A percentile compares a stretch with the other conserved stretches of the same genome.
phyloP scores from a whole-genome alignment of 805 yeast genomes.

The Monosporozyma aquatica region DNA sequence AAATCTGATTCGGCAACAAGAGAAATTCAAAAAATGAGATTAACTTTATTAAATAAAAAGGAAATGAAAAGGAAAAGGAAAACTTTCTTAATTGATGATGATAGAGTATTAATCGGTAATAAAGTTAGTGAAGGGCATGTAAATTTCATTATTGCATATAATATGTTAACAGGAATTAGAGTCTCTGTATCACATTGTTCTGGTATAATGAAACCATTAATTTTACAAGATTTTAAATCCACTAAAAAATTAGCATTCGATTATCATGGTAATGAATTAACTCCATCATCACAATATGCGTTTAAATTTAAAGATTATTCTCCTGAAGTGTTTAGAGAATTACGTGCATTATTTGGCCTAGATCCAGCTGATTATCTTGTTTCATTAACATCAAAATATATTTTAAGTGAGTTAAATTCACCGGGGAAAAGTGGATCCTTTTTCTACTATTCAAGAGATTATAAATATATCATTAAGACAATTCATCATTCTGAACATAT shows the following conservation, averaged over 20 bases:
- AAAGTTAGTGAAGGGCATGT: slow-evolving; percentile 88
- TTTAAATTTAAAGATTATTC: slow-evolving; percentile 94
- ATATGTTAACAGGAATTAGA: slow-evolving; percentile 94
- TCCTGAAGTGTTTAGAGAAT: slow-evolving; percentile 86
- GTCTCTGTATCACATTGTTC: slow-evolving; percentile 91
- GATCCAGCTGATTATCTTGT: slow-evolving; percentile 95
- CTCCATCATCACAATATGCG: slow-evolving; percentile 90
- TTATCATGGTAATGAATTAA: slow-evolving; percentile 74
- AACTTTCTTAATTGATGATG: slow-evolving; percentile 41
- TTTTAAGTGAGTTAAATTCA: slow-evolving; percentile 82
- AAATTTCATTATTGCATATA: slow-evolving; percentile 88
- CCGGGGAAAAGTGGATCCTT: slow-evolving; percentile 97
- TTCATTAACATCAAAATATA: slow-evolving; percentile 86
- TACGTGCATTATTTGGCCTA: slow-evolving; percentile 69
- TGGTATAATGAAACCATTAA: slow-evolving; percentile 67
- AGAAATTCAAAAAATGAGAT: slow-evolving; percentile 45
- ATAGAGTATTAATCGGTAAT: slow-evolving; percentile 58
- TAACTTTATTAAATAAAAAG: slow-evolving; percentile 38
- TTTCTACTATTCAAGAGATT: slow-evolving; percentile 90
- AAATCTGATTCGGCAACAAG: slow-evolving; percentile 32
- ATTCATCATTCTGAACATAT: slow-evolving; percentile 89
- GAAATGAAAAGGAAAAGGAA: slow-evolving; percentile 35
- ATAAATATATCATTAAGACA: slow-evolving; percentile 88
- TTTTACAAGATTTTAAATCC: slow-evolving; percentile 55
- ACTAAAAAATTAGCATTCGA: slow-evolving; percentile 81